Evolutionary conservation across 805 yeast species (phyloP).

Genomic region (Cyberlindnera japonica): DNA sequence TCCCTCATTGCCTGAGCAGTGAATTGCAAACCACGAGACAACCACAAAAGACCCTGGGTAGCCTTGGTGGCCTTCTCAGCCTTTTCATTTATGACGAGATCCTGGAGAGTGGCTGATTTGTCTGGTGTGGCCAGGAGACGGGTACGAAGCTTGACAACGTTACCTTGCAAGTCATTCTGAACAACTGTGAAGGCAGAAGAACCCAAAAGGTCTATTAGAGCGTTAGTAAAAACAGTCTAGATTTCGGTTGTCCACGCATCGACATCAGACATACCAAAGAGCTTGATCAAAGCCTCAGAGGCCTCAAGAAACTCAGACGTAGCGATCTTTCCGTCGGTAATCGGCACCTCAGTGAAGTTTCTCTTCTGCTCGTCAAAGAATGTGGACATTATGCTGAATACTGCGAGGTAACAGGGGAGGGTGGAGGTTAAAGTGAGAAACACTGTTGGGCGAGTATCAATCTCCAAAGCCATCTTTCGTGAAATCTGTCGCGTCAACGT

Average conservation of each 20-base stretch:
- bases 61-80: constrained; percentile 65
- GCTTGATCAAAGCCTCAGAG: constrained; percentile 73
- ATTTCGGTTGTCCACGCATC: no score
- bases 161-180: constrained; percentile 85
- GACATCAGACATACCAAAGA: constrained; percentile 58
- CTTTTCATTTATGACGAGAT: constrained; percentile 68
- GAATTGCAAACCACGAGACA: constrained; percentile 79
- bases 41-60: constrained; percentile 89
- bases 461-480: neutral
- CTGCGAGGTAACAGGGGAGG: neutral
- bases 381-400: constrained; percentile 49
- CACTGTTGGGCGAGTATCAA: no score
- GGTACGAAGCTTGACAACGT: constrained; percentile 69
- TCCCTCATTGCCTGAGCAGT: constrained; percentile 89
- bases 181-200: constrained; percentile 83
- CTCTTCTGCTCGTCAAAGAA: constrained; percentile 77
- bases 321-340: constrained; percentile 57
- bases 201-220: constrained; percentile 57
- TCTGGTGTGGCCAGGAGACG: constrained; percentile 64
- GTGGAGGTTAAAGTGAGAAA: neutral
- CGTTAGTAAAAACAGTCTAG: no score
- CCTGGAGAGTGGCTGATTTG: constrained; percentile 67
- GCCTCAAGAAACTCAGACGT: constrained; percentile 81
- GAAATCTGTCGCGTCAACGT: constrained; percentile 5
- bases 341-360: constrained; percentile 73